Base-by-base conservation (phyloP, 805 yeast genomes). In the Metschnikowia chrysomelidarum region DNA sequence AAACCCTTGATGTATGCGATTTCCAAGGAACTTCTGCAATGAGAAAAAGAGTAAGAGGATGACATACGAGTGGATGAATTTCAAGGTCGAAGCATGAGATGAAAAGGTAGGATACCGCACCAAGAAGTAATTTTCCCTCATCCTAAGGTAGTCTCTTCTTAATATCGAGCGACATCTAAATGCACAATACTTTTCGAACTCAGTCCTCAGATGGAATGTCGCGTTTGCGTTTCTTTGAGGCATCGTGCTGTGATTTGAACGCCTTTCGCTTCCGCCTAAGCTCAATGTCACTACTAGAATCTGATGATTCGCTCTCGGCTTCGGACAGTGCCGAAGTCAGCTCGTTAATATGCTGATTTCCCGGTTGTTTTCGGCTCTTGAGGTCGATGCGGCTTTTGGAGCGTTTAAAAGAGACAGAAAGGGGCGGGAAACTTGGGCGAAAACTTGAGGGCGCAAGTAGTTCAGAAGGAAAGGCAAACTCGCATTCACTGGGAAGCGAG, bases 391-490 rank as follows among this genome's bases (percentile, higher is more conserved):
- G 37, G 28, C 37, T 37, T 19, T 38, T 37, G 15, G 27, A 19
- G 11, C 41, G 31, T 23, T 36, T 43, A 44, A 62, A 65, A n/a
- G 53, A 55, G 7, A 67, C 64, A 2, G 71, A 63, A 23, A 66
- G 47, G 8, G 71, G 67, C 5, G 72, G 62, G 29, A 60, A 52
- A 16, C 67, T 52, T 11, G 67, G 57, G 20, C 49, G 52, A 36
- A 67, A 65, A 5, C 56, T 56, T 26, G 53, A 40, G 14, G 46
- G 50, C 0, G 64, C 51, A 19, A 47, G 43, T 15, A 63, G 24
- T 10, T 59, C 66, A 34, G 47, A 56, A 10, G 53, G 44, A 25
- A 62, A 49, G 4, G 57, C 35, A 41, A 67, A 67, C 9, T 59
- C 59, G 48, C 55, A 56, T 22, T 64, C 62, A 13, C 19, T 32